A percentile compares a stretch with the other conserved stretches of the same genome.
Evolutionary conservation across 2,329 filamentous ascomycete genomes (phyloP).

Genomic region (Colletotrichum sublineola): DNA sequence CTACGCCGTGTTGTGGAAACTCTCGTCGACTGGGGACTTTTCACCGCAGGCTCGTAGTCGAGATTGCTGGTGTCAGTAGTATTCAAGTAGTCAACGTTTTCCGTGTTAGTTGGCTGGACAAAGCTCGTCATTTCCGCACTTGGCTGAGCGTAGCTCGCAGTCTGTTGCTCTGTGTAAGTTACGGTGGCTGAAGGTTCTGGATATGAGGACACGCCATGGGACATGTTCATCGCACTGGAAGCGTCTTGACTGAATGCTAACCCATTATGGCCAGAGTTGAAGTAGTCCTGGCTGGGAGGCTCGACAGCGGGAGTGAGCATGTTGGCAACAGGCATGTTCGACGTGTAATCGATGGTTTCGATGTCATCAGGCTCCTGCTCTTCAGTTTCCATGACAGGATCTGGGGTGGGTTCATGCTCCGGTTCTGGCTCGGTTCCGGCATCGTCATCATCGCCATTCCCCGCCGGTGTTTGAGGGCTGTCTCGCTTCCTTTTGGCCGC

Average conservation of each 20-base stretch:
- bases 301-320: constrained; percentile 46
- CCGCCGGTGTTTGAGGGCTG: constrained; percentile 44
- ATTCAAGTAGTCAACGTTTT: constrained; percentile 5
- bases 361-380: constrained; percentile 39
- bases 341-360: constrained; percentile 40
- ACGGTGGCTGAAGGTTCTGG: constrained; percentile 23
- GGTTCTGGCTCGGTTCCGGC: constrained; percentile 39
- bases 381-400: constrained; percentile 14
- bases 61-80: background rate
- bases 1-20: constrained; percentile 21
- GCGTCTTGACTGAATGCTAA: constrained; percentile 45
- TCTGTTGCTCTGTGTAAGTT: constrained; percentile 30
- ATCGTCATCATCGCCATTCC: constrained; percentile 41
- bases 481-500: constrained; percentile 43
- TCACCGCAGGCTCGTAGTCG: constrained; percentile 7
- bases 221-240: constrained; percentile 18
- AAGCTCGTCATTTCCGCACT: constrained; percentile 15
- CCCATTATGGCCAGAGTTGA: constrained; percentile 46
- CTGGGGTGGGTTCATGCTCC: constrained; percentile 9
- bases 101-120: background rate
- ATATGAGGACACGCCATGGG: constrained; percentile 21
- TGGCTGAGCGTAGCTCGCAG: constrained; percentile 14
- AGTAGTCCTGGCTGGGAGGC: constrained; percentile 47
- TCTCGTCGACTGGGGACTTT: constrained; percentile 12
- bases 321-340: constrained; percentile 47